phyloP scores from a whole-genome alignment of 1,139 yeast genomes.

The Blastobotrys apis region DNA sequence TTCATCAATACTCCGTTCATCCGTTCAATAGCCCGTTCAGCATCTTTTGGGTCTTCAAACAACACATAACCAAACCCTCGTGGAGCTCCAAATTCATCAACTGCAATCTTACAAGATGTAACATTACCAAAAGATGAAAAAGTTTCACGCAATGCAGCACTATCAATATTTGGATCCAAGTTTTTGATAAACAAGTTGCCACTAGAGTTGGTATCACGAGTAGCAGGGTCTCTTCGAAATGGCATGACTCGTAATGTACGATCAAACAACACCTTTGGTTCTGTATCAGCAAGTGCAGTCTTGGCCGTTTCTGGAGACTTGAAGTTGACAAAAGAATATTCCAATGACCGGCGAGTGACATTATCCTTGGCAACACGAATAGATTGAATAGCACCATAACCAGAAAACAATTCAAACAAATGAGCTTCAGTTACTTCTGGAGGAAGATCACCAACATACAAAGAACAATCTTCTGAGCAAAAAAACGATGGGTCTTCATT shows the following conservation, averaged over 20 bases:
- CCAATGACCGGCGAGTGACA: constrained; percentile 77
- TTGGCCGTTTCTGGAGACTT: constrained; percentile 74
- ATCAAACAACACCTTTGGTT: constrained; percentile 77
- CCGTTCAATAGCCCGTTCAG: constrained; percentile 69
- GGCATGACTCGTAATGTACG: constrained; percentile 90
- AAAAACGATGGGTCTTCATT: not conserved
- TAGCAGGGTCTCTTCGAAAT: constrained; percentile 87
- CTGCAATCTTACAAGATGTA: constrained; percentile 49
- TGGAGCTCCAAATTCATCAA: constrained; percentile 52
- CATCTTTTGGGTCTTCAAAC: constrained; percentile 57
- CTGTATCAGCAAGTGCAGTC: constrained; percentile 74
- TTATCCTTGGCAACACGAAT: constrained; percentile 93
- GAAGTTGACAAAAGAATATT: constrained; percentile 92
- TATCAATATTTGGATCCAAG: constrained; percentile 65
- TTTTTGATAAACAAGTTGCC: constrained; percentile 40
- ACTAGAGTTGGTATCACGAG: constrained; percentile 48
- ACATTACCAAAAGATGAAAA: constrained; percentile 68
- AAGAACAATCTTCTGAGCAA: constrained; percentile 39
- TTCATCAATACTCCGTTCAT: constrained; percentile 86
- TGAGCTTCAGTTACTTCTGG: constrained; percentile 77
- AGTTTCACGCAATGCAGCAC: constrained; percentile 52
- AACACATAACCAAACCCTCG: constrained; percentile 63
- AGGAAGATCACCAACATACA: constrained; percentile 89
- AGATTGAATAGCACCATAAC: constrained; percentile 78
- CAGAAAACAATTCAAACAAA: constrained; percentile 77